Percentiles rank a stretch among this genome's conserved stretches.
Conservation (phyloP, 2,329 filamentous ascomycete genomes). For the Cordyceps farinosa region DNA sequence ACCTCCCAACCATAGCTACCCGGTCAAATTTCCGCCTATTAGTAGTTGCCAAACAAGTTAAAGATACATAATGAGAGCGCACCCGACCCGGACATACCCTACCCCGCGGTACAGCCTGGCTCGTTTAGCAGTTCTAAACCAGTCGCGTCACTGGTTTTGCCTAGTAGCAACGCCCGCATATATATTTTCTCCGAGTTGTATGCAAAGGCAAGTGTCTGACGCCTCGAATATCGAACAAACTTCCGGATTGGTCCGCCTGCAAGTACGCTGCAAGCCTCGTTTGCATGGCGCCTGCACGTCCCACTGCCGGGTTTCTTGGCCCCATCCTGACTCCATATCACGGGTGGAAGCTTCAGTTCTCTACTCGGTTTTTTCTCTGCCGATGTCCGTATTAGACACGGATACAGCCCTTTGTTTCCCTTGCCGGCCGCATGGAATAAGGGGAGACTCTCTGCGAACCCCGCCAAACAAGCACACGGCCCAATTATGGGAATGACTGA, state of each 20-base stretch:
- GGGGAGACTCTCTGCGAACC: neutral
- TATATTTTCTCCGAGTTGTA: neutral
- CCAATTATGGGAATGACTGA: neutral
- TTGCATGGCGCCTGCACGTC: slow-evolving; percentile 2
- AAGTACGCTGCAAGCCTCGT: slow-evolving; percentile 7
- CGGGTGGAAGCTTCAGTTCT: neutral
- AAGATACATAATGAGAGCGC: neutral
- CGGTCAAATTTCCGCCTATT: neutral
- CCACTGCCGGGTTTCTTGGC: neutral
- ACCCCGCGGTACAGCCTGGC: neutral
- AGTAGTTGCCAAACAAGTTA: neutral
- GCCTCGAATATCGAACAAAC: neutral
- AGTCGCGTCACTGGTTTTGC: slow-evolving; percentile 3
- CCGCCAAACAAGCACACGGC: neutral
- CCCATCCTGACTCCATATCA: neutral
- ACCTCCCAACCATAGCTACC: neutral
- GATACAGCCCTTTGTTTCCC: neutral
- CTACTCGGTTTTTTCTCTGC: neutral
- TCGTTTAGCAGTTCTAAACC: neutral
- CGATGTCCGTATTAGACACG: neutral
- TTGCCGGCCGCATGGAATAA: neutral
- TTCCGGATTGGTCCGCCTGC: slow-evolving; percentile 1
- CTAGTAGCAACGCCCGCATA: neutral
- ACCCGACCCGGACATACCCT: neutral
- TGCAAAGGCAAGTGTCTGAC: neutral